Percentiles rank a stretch among this genome's conserved stretches.
phyloP scores from a whole-genome alignment of 768 basidiomycete genomes.

The Russula sp. region DNA sequence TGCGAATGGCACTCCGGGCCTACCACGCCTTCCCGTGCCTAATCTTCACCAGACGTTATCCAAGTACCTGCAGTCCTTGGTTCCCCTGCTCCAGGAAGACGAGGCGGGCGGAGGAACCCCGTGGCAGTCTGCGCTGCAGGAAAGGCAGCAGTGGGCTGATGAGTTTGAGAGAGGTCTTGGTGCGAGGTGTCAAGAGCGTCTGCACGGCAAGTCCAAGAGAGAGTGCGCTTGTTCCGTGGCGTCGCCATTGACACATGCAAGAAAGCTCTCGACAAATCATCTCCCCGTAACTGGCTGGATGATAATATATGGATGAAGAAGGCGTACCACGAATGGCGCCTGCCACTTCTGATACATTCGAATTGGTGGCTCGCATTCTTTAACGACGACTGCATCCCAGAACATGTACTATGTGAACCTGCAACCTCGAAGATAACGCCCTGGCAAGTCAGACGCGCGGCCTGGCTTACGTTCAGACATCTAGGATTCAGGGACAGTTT shows the following conservation, averaged over 20 bases:
- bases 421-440: conserved; percentile 38
- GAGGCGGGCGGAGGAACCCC: conserved; percentile 49
- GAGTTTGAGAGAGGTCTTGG: conserved; percentile 73
- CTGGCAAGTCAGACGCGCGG: conserved; percentile 82
- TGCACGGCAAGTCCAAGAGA: conserved; percentile 45
- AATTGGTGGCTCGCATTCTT: conserved; percentile 94
- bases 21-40: conserved; percentile 80
- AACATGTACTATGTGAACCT: conserved; percentile 25
- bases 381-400: conserved; percentile 62
- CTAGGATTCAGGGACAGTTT: conserved; percentile 66
- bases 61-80: conserved; percentile 71
- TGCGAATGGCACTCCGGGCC: conserved; percentile 4
- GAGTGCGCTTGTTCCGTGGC: conserved; percentile 1
- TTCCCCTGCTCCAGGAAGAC: conserved; percentile 74
- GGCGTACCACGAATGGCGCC: conserved; percentile 83
- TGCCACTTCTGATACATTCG: conserved; percentile 79
- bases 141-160: conserved; percentile 51
- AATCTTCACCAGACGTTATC: conserved; percentile 66
- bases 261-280: conserved; percentile 72
- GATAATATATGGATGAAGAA: conserved; percentile 90
- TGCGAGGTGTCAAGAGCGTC: conserved; percentile 56
- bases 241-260: conserved; percentile 3
- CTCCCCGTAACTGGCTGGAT: conserved; percentile 89
- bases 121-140: conserved; percentile 44
- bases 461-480: conserved; percentile 69